Conservation (phyloP, 2,329 filamentous ascomycete genomes). For the Cladosporium oxysporum region DNA sequence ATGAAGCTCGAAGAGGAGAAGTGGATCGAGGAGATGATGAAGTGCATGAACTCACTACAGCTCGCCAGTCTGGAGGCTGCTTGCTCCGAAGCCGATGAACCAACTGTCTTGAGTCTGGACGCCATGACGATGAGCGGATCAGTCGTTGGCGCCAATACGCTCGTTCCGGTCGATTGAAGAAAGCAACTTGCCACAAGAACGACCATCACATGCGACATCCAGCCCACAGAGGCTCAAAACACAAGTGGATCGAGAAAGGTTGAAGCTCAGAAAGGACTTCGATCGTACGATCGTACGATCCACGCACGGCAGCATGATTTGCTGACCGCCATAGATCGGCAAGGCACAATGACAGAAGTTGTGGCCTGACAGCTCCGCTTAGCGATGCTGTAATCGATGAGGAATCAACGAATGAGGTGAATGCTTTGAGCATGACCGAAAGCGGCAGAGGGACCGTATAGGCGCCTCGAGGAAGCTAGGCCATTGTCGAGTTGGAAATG, state of each 20-base stretch:
- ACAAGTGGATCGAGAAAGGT: not conserved
- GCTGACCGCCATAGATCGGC: not conserved
- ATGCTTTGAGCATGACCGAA: not conserved
- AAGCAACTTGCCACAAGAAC: not conserved
- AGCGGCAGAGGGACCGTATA: not conserved
- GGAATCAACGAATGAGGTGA: not conserved
- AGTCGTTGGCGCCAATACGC: slow-evolving; percentile 26
- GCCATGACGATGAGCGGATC: slow-evolving; percentile 28
- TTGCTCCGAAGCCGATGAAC: not conserved
- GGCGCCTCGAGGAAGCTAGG: not conserved
- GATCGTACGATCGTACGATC: not conserved
- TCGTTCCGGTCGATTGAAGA: slow-evolving; percentile 23
- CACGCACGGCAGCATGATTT: slow-evolving; percentile 1
- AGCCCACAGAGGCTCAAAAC: slow-evolving; percentile 7
- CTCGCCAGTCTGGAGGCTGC: slow-evolving; percentile 18
- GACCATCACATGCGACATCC: not conserved
- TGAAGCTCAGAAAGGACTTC: not conserved
- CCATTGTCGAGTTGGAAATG: not conserved
- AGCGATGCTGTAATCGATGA: not conserved
- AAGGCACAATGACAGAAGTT: not conserved
- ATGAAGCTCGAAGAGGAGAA: slow-evolving; percentile 47
- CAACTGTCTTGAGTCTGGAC: slow-evolving; percentile 27
- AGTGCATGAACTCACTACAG: slow-evolving; percentile 41
- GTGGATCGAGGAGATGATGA: slow-evolving; percentile 44
- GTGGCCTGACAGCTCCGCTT: not conserved